Base-by-base conservation (phyloP, 768 basidiomycete species). In the Myochromella boudieri region DNA sequence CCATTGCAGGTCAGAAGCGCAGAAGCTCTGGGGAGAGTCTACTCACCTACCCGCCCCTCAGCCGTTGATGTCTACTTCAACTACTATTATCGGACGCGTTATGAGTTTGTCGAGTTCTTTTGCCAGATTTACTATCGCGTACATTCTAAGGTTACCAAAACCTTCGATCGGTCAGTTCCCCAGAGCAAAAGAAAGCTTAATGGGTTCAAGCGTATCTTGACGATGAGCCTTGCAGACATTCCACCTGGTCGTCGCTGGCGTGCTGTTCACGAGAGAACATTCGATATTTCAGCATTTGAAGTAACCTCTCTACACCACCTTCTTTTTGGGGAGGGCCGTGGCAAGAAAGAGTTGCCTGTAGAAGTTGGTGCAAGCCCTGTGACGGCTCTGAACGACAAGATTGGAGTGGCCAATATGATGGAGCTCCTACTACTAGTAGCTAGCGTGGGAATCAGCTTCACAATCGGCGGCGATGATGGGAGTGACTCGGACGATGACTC, bases 11-110 rank as follows among this genome's bases (percentile, higher is more conserved):
- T 46, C 11, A 37, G 29, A 9, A 25, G 21, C 12, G 29, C 45
- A 7, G 4, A 32, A 11, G 12, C 39, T 5, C 22, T 46, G 25
- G 24, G 37, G 1, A 39, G 37, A 21, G 32, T 39, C 14, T 46
- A 39, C 14, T 46, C 37, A 15, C 45, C 45, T 6, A 22, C 14
- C 8, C 14, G 27, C 21, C 27, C 45, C 4, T 18, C 36, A 6
- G 45, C n/a, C n/a, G 37, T 46, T 17, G 28, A 29, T 14, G n/a
- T 37, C 24, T 46, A n/a, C 15, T 21, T 42, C n/a, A n/a, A n/a
- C n/a, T n/a, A n/a, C n/a, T n/a, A n/a, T 7, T 21, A 27, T 42
- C 25, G 36, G 36, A 37, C 44, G 34, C 20, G 26, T 7, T 37
- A 25, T 12, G 33, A 34, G 1, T 37, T 27, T 10, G 27, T 45